Conservation (phyloP, 345 rosid species). For the Syzygium aromaticum region DNA sequence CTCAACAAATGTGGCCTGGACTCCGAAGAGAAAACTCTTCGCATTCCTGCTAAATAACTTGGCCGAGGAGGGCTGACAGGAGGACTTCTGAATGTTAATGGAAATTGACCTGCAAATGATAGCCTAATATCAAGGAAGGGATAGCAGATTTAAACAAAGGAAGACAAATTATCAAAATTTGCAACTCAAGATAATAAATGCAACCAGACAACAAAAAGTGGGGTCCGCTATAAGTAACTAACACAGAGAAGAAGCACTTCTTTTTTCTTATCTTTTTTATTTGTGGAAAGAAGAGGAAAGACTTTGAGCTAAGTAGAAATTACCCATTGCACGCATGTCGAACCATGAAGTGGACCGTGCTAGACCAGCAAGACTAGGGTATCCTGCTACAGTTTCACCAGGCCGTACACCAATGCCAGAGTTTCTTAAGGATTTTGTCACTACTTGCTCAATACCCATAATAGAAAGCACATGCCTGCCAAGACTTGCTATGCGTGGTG, state of each 20-base stretch:
- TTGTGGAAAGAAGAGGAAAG: background rate
- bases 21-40: conserved; percentile 89
- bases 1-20: conserved; percentile 79
- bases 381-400: conserved; percentile 44
- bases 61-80: conserved; percentile 93
- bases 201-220: background rate
- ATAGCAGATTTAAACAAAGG: background rate
- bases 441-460: conserved; percentile 89
- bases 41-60: conserved; percentile 71
- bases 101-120: conserved; percentile 67
- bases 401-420: conserved; percentile 26
- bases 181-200: background rate
- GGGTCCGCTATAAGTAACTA: background rate
- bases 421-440: conserved; percentile 46
- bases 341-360: conserved; percentile 96
- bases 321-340: conserved; percentile 83
- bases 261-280: background rate
- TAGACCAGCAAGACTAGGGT: conserved; percentile 60
- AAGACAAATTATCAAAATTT: background rate
- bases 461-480: conserved; percentile 77
- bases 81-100: conserved; percentile 87
- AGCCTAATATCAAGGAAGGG: background rate
- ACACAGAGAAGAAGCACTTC: background rate
- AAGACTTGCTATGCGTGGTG: conserved; percentile 76
- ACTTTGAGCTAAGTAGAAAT: background rate